Evolutionary conservation across 805 yeast species (phyloP), one percentile per base, ranked within the genome.

Genomic region (Wickerhamomyces ciferrii): DNA sequence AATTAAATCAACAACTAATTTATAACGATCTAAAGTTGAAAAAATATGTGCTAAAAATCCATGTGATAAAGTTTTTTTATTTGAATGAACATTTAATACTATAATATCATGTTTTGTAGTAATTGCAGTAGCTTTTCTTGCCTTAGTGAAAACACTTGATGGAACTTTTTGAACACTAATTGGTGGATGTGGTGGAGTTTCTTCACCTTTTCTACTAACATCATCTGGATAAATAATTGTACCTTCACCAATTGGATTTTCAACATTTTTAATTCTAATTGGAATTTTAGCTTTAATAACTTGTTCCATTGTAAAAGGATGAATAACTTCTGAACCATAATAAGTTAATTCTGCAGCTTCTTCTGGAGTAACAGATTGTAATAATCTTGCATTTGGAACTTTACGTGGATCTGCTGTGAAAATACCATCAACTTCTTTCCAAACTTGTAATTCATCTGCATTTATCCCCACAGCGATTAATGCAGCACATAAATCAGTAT

Each of bases 371-470:
- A 94, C 97, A 44, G 89, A 80, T 48, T 81, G 79, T 53, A 94
- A 73, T 43, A 92, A 72, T 56, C 96, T 76, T 4, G 99, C 99
- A 46, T 80, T 81, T 34, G 90, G 84, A 25, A 94, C 98, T 59
- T 94, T 94, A 50, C 99, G 76, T 37, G 99, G 99, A 64, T 94
- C 99, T 3, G 99, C 99, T 0, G 98, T 91, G 72, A 94, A 94
- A 36, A 94, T 94, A 58, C 99, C 99, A 64, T 94, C 99, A 44
- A 94, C 99, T 71, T 94, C 99, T 60, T 94, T 94, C 99, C 99
- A 94, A 43, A 94, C 88, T 70, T 94, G 99, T 51, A 94, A 74
- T 68, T 94, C 99, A 40, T 89, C 95, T 5, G 98, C 97, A 51
- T 76, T 79, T 43, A 85, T 68, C 1, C 97, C 99, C 25, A 94